A percentile compares a stretch with the other conserved stretches of the same genome.
Evolutionary conservation across 148 eudicot species (phyloP).

Genomic region (Suaeda aralocaspica): DNA sequence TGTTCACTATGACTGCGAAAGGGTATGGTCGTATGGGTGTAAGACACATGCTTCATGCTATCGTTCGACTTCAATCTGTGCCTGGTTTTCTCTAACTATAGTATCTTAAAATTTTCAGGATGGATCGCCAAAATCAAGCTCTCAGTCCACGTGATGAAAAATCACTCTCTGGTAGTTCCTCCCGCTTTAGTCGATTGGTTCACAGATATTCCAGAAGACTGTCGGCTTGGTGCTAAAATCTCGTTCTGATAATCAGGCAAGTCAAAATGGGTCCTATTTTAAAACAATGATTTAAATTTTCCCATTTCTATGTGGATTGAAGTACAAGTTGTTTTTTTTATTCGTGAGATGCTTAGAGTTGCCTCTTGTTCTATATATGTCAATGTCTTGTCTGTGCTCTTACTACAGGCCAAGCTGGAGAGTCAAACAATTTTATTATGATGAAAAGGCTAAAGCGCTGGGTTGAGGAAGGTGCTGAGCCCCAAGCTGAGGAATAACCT

Average conservation of each 20-base stretch:
- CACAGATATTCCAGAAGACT: slow-evolving; percentile 77
- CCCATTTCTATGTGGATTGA: neutral
- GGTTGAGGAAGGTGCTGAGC: slow-evolving; percentile 88
- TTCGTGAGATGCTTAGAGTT: neutral
- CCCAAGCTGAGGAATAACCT: slow-evolving; percentile 64
- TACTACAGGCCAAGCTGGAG: slow-evolving; percentile 76
- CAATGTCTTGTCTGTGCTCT: slow-evolving; percentile 12
- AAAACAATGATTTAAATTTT: neutral
- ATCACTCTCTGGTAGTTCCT: slow-evolving; percentile 36
- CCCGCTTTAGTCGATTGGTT: slow-evolving; percentile 71
- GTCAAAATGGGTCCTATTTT: neutral
- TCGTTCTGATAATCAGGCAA: slow-evolving; percentile 69
- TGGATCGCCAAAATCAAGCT: slow-evolving; percentile 45
- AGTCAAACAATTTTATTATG: slow-evolving; percentile 72
- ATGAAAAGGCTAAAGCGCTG: slow-evolving; percentile 81
- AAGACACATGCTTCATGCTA: neutral
- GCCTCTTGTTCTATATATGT: neutral
- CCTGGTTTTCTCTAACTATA: neutral
- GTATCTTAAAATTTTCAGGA: slow-evolving; percentile 27
- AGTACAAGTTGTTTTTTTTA: slow-evolving; percentile 23
- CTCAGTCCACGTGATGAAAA: slow-evolving; percentile 40
- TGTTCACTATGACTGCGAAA: neutral
- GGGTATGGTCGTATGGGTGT: neutral
- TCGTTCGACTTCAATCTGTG: neutral
- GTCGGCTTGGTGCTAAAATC: slow-evolving; percentile 67